A percentile compares a stretch with the other conserved stretches of the same genome.
phyloP scores from a whole-genome alignment of 495 filamentous ascomycete genomes.

The Xylaria bambusicola region DNA sequence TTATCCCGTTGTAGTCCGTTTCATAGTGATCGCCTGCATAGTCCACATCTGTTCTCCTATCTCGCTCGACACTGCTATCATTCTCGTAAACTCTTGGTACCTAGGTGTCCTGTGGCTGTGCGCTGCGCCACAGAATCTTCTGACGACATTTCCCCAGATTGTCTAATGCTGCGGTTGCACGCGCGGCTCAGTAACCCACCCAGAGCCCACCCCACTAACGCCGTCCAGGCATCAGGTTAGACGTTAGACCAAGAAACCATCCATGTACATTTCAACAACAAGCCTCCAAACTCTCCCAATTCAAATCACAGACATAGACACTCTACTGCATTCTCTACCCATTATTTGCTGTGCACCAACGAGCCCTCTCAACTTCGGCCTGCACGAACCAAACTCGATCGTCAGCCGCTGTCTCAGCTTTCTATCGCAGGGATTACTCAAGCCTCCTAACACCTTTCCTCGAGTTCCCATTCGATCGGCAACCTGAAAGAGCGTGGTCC shows the following conservation, averaged over 20 bases:
- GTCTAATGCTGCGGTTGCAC: background rate
- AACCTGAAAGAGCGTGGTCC: background rate
- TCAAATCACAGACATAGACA: background rate
- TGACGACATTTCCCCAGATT: background rate
- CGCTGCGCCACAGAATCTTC: background rate
- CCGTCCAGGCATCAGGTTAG: background rate
- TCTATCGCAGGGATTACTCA: too few species aligned
- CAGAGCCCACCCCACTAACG: background rate
- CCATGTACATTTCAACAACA: too few species aligned
- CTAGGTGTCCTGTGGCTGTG: too few species aligned
- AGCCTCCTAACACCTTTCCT: background rate
- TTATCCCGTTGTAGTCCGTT: too few species aligned
- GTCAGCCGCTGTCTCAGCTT: too few species aligned
- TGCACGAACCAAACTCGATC: background rate
- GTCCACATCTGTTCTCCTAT: too few species aligned
- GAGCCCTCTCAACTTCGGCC: background rate
- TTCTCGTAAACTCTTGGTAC: too few species aligned
- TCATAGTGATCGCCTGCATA: too few species aligned
- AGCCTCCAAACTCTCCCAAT: background rate
- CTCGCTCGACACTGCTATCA: too few species aligned
- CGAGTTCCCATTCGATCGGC: background rate
- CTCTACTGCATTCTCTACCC: constrained; percentile 10
- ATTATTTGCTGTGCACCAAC: background rate
- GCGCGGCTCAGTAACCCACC: background rate
- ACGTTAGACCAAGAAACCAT: background rate